Base-by-base conservation (phyloP, 164 flowering plant species). In the Stephania yunnanensis region DNA sequence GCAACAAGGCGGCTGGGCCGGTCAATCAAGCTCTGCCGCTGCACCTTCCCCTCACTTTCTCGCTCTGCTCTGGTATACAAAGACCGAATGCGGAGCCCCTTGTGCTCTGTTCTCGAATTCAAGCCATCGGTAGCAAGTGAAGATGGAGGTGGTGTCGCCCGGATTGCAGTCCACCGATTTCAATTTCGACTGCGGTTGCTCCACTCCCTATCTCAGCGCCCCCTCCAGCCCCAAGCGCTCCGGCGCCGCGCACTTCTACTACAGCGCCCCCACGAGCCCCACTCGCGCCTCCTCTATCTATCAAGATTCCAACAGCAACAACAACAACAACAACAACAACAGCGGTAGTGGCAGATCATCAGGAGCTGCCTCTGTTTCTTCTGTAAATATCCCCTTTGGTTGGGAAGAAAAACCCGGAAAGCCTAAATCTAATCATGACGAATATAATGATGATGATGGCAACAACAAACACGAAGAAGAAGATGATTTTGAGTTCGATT, bases 401-500 rank as follows among this genome's bases (percentile, higher is more conserved):
- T 84, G 92, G 89, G 88, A 87, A 74, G 88, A 84, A 68, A 83
- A 71, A 31, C 88, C 92, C 3, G 87, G 86, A 0, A 83, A 76
- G 2, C 87, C 90, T 7, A 87, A 87, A 72, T 76, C 81, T 22
- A 31, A 72, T 70, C 73, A 58, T 11, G 25, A 48, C 48, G 50
- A 71, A 11, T 13, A n/a, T 10, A 20, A 12, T 0, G 65, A 31
- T 46, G 75, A 36, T 30, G 78, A 76, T 13, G 72, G 25, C 25
- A 25, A 25, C 25, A 25, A 25, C 25, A 25, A 0, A 25, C 25
- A 66, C 1, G 75, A 36, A 0, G 80, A 71, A 1, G 82, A 72
- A 0, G 80, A 81, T 15, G 93, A 89, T 22, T 92, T 91, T 46
- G 95, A 89, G 13, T 91, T 91, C 36, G 89, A 82, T 78, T 78